Evolutionary conservation across 2,329 filamentous ascomycete genomes (phyloP).

Genomic region (Aspergillus neotritici): DNA sequence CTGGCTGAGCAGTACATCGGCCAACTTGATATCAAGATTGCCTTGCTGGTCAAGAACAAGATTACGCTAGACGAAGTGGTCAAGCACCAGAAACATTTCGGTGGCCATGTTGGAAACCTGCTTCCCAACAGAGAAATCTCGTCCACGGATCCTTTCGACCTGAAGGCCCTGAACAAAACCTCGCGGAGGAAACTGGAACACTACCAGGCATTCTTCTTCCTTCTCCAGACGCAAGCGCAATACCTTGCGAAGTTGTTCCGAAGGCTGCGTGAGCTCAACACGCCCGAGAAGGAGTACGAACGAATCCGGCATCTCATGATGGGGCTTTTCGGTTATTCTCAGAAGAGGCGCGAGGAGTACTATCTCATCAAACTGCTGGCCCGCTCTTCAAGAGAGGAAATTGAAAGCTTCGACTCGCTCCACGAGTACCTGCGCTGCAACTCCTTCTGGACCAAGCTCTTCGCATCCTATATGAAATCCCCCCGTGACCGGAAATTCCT

Average conservation of each 20-base stretch:
- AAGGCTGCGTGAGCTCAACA: constrained; percentile 73
- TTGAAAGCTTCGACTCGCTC: constrained; percentile 64
- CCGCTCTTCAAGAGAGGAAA: constrained; percentile 76
- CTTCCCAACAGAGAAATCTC: constrained; percentile 83
- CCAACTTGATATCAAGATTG: constrained; percentile 98
- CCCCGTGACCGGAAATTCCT: constrained; percentile 90
- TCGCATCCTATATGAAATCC: constrained; percentile 81
- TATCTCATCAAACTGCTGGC: constrained; percentile 86
- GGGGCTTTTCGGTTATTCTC: constrained; percentile 93
- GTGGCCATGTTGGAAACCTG: constrained; percentile 77
- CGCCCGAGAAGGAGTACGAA: constrained; percentile 86
- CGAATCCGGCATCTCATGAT: constrained; percentile 90
- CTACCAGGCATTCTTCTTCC: constrained; percentile 97
- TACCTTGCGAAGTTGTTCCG: constrained; percentile 88
- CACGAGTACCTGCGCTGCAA: constrained; percentile 85
- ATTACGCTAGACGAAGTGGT: constrained; percentile 98
- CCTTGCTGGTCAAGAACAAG: constrained; percentile 97
- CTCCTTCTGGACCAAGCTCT: constrained; percentile 87
- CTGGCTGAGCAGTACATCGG: constrained; percentile 97
- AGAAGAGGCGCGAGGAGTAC: constrained; percentile 95
- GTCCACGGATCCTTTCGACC: constrained; percentile 86
- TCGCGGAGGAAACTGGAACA: constrained; percentile 92
- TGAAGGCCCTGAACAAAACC: constrained; percentile 96
- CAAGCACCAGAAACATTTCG: constrained; percentile 92
- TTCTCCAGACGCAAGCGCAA: constrained; percentile 90